Conservation (phyloP, 139 green algal genomes). For the Axilococcus clingmanii region DNA sequence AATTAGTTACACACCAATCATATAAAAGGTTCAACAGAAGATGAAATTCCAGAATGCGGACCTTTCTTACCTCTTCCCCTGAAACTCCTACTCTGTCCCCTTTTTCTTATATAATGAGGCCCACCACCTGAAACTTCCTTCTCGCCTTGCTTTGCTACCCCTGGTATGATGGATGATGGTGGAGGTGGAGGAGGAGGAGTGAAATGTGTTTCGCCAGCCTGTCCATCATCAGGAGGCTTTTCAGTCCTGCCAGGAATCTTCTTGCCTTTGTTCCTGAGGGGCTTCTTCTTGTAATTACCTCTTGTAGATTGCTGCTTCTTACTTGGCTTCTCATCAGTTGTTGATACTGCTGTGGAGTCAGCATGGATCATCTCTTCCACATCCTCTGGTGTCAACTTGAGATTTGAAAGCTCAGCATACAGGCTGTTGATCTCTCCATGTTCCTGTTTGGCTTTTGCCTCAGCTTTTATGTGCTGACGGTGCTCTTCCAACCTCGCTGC, state of each 20-base stretch:
- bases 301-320: neutral
- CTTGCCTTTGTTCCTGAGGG: neutral
- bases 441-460: neutral
- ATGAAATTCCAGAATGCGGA: no score
- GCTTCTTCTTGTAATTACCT: neutral
- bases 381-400: constrained; percentile 16
- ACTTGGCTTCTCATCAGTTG: neutral
- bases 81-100: no score
- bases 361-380: neutral
- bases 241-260: neutral
- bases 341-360: neutral
- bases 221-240: neutral
- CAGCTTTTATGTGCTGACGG: neutral
- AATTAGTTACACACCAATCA: no score
- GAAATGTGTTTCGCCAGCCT: no score
- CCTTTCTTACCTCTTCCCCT: no score
- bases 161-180: neutral
- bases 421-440: neutral
- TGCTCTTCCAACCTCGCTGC: neutral
- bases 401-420: constrained; percentile 9
- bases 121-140: no score
- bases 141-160: no score
- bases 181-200: constrained; percentile 1
- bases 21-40: no score
- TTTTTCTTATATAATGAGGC: no score